Conservation (phyloP, 352 stramenopile genomes). For the Phytophthora podocarpi region DNA sequence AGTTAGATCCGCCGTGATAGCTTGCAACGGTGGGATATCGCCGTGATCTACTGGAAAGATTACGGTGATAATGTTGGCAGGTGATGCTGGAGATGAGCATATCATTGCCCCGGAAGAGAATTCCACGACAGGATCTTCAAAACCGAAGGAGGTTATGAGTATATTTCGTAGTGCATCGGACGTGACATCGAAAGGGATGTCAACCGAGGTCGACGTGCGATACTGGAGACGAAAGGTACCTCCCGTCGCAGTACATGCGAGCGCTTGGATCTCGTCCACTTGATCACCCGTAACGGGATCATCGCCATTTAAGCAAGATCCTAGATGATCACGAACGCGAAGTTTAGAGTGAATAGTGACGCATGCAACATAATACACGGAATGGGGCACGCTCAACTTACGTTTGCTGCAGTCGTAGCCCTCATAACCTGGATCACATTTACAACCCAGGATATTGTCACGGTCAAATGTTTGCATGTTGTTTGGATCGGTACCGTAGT, state of each 20-base stretch:
- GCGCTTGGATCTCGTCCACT: conserved; percentile 81
- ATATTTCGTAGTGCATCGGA: conserved; percentile 53
- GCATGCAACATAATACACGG: neutral
- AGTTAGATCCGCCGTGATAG: conserved; percentile 42
- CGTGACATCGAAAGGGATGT: conserved; percentile 64
- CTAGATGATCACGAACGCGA: conserved; percentile 20
- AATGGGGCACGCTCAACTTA: conserved; percentile 34
- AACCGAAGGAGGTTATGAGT: conserved; percentile 46
- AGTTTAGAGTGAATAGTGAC: neutral
- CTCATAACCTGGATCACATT: conserved; percentile 90
- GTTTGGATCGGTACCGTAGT: conserved; percentile 74
- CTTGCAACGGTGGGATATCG: conserved; percentile 46
- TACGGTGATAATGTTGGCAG: conserved; percentile 58
- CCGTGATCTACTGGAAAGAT: conserved; percentile 61
- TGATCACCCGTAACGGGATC: conserved; percentile 82
- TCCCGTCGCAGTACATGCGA: conserved; percentile 65
- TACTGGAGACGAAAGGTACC: conserved; percentile 73
- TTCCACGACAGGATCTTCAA: conserved; percentile 57
- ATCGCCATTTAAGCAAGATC: conserved; percentile 88
- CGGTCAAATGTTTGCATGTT: conserved; percentile 82
- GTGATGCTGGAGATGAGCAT: conserved; percentile 39
- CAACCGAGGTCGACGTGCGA: conserved; percentile 45
- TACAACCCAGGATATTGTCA: conserved; percentile 82
- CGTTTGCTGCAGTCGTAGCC: conserved; percentile 89
- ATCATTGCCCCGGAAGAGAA: conserved; percentile 45